Conservation (phyloP, 1,284 basidiomycete species). For the Thecaphora frezii region DNA sequence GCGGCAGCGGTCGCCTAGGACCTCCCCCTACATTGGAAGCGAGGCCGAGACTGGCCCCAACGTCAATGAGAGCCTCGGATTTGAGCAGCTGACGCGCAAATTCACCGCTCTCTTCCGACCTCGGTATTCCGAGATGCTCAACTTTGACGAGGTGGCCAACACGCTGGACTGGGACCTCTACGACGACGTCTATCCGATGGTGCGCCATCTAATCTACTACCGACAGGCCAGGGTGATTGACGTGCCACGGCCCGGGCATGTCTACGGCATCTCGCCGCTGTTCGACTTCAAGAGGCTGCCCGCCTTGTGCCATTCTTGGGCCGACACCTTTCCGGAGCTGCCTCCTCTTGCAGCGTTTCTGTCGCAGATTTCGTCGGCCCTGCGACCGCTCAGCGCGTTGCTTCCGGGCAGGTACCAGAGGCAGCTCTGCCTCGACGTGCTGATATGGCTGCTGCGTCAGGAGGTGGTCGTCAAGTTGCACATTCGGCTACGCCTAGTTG, state of each 20-base stretch:
- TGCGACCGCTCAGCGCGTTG: slow-evolving; percentile 27
- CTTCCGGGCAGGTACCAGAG: slow-evolving; percentile 31
- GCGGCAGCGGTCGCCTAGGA: slow-evolving; percentile 12
- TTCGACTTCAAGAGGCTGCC: slow-evolving; percentile 64
- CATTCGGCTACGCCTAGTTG: slow-evolving; percentile 80
- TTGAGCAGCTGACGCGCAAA: slow-evolving; percentile 35
- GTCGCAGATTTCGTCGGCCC: slow-evolving; percentile 29
- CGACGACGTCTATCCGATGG: slow-evolving; percentile 79
- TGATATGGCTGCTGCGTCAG: slow-evolving; percentile 88
- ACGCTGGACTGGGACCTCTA: slow-evolving; percentile 83
- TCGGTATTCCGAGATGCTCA: slow-evolving; percentile 56
- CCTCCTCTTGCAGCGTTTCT: slow-evolving; percentile 65
- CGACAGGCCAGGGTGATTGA: slow-evolving; percentile 86
- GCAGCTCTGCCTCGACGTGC: slow-evolving; percentile 73
- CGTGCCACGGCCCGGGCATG: slow-evolving; percentile 77
- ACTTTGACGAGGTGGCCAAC: slow-evolving; percentile 82
- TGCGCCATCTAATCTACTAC: slow-evolving; percentile 85
- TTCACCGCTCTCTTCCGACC: slow-evolving; percentile 33
- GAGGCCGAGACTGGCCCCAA: not conserved
- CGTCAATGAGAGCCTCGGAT: slow-evolving; percentile 23
- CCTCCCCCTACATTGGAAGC: slow-evolving; percentile 2
- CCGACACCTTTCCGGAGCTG: slow-evolving; percentile 69
- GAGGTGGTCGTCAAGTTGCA: slow-evolving; percentile 84
- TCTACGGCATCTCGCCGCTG: slow-evolving; percentile 67
- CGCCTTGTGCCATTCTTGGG: slow-evolving; percentile 69